Base-by-base conservation (phyloP, 2,329 filamentous ascomycete species). In the Magnaporthales sp. region DNA sequence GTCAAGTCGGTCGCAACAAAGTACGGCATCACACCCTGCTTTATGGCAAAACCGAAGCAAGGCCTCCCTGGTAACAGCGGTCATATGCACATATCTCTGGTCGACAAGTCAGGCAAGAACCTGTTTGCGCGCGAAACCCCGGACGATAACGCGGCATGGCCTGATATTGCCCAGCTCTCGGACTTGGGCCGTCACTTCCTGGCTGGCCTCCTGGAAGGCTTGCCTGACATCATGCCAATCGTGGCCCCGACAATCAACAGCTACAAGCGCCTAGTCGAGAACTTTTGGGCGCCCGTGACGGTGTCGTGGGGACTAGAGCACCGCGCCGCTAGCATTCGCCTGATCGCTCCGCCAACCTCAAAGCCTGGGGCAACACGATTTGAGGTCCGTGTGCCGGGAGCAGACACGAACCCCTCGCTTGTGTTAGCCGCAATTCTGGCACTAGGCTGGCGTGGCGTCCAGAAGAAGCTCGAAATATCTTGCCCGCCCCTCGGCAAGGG, bases 241-340 rank as follows among this genome's bases (percentile, higher is more conserved):
- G 83, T 99, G 13, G 95, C 94, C 0, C 95, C 95, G 0, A 99
- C 92, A 0, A 86, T 99, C 74, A 99, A 99, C 83, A 96, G 92
- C 69, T 99, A 99, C 83, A 99, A 99, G 80, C 89, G 95, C 3
- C 85, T 99, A 0, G 95, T 99, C 2, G 95, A 99, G 81, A 98
- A 98, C 80, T 98, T 97, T 79, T 99, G 95, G 95, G 95, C 95
- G 0, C 95, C 95, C 0, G 95, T 99, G 6, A 97, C 94, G 0
- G 95, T 98, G 0, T 97, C 92, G 0, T 99, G 95, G 95, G 95
- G 95, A 0, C 80, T 97, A 5, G 95, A 98, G 78, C 94, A 99
- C 76, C 91, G 95, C 68, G 93, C 93, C 5, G 94, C 95, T 0
- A 96, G 91, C 0, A 90, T 99, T 70, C 87, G 95, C 22, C 79